Conservation (phyloP, 1,284 basidiomycete species). For the Ceratobasidium papillatum region DNA sequence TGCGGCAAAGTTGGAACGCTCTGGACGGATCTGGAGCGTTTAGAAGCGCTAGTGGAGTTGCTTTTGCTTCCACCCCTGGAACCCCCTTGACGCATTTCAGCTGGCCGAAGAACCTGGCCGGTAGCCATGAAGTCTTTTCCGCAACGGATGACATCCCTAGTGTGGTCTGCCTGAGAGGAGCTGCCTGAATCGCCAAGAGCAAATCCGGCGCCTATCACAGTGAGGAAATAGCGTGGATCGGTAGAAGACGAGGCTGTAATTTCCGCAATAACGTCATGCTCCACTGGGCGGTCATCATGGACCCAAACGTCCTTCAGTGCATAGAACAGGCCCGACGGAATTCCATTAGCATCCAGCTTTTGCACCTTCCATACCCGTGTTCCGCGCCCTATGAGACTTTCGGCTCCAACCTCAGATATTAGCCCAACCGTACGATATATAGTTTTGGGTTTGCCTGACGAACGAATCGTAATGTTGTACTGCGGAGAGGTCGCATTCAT, state of each 20-base stretch:
- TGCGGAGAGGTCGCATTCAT: background rate
- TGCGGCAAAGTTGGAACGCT: background rate
- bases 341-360: background rate
- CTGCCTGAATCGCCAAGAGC: background rate
- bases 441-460: background rate
- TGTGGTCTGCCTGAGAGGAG: background rate
- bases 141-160: background rate
- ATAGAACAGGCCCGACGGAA: background rate
- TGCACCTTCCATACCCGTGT: constrained; percentile 29
- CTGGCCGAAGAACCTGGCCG: background rate
- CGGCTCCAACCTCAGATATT: constrained; percentile 4
- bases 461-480: constrained; percentile 7
- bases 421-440: background rate
- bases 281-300: background rate
- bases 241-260: background rate
- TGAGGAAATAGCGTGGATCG: background rate
- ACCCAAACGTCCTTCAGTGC: constrained; percentile 28
- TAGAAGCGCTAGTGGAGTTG: background rate
- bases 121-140: background rate
- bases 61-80: background rate
- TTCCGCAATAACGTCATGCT: background rate
- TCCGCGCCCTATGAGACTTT: constrained; percentile 16
- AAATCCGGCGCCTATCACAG: background rate
- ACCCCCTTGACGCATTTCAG: background rate
- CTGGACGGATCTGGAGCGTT: background rate